These are phyloP conservation scores for Kwoniella pini DNA, from an alignment of 768 basidiomycete species.

Conservation along the genomic window DNA sequence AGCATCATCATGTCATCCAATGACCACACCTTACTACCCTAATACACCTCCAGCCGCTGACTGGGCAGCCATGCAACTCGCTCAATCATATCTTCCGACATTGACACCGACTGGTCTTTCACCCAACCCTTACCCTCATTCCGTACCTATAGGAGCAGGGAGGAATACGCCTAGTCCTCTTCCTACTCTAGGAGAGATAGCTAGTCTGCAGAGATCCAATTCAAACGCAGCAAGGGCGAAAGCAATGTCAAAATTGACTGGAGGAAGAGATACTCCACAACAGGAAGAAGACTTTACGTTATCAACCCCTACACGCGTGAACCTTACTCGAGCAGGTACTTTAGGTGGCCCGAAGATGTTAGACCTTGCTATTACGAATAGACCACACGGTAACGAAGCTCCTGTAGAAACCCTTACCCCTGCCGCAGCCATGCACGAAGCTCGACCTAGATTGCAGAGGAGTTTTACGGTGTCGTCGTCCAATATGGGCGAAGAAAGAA, in stretches of 20 bases:
- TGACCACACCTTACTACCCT: slow-evolving; percentile 12
- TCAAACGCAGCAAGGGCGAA: slow-evolving; percentile 76
- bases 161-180: slow-evolving; percentile 65
- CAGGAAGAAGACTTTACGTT: slow-evolving; percentile 20
- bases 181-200: slow-evolving; percentile 74
- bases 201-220: slow-evolving; percentile 80
- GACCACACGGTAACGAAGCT: not conserved
- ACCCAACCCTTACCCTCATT: slow-evolving; percentile 18
- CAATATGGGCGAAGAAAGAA: slow-evolving; percentile 51
- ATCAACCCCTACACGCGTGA: slow-evolving; percentile 18
- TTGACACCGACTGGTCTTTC: slow-evolving; percentile 33
- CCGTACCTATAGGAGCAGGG: slow-evolving; percentile 40
- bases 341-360: slow-evolving; percentile 31
- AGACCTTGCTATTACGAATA: slow-evolving; percentile 5
- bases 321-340: slow-evolving; percentile 44
- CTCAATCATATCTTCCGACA: slow-evolving; percentile 42
- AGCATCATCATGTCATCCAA: slow-evolving; percentile 30
- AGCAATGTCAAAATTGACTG: slow-evolving; percentile 83
- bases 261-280: slow-evolving; percentile 63
- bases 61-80: slow-evolving; percentile 44
- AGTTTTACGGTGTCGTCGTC: slow-evolving; percentile 51
- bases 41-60: slow-evolving; percentile 26
- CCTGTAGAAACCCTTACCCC: not conserved
- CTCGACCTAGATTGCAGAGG: slow-evolving; percentile 45
- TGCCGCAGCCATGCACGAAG: not conserved